Evolutionary conservation across 805 yeast genomes (phyloP).

Genomic region (Torulaspora quercuum): DNA sequence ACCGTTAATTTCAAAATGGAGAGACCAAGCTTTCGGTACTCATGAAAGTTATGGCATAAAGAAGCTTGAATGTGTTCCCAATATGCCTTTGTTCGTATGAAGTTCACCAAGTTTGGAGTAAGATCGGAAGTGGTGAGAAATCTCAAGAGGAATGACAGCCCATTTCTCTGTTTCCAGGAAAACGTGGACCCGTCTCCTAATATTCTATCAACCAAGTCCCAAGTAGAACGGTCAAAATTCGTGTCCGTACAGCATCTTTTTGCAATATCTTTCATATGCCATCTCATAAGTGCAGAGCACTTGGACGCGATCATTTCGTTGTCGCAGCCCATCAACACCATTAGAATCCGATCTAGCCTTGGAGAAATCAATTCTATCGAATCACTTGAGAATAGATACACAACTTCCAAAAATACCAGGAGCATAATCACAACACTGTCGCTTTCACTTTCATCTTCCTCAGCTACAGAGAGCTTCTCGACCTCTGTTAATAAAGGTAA

Average conservation of each 20-base stretch:
- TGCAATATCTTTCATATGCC: conserved; percentile 47
- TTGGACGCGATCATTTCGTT: conserved; percentile 18
- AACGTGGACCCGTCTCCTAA: conserved; percentile 30
- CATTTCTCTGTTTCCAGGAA: conserved; percentile 40
- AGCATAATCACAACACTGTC: conserved; percentile 18
- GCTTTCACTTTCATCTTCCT: not conserved
- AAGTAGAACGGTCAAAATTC: conserved; percentile 36
- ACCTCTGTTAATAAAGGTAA: conserved; percentile 7
- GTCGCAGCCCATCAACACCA: conserved; percentile 24
- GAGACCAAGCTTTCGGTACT: conserved; percentile 63
- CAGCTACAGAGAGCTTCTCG: not conserved
- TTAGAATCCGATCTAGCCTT: conserved; percentile 17
- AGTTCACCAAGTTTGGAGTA: conserved; percentile 10
- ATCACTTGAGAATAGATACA: conserved; percentile 32
- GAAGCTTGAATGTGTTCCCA: conserved; percentile 61
- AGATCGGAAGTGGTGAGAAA: conserved; percentile 37
- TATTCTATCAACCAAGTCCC: conserved; percentile 46
- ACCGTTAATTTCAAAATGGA: conserved; percentile 63
- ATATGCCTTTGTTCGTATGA: conserved; percentile 36
- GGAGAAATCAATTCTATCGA: conserved; percentile 7
- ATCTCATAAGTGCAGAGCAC: conserved; percentile 40
- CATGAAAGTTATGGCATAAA: conserved; percentile 54
- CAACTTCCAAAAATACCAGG: conserved; percentile 40
- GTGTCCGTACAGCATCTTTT: conserved; percentile 15
- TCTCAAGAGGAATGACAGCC: conserved; percentile 55